A percentile compares a stretch with the other conserved stretches of the same genome.
These are phyloP conservation scores for Rhizopogon vesiculosus DNA, from an alignment of 768 basidiomycete genomes.

Conservation along the genomic window DNA sequence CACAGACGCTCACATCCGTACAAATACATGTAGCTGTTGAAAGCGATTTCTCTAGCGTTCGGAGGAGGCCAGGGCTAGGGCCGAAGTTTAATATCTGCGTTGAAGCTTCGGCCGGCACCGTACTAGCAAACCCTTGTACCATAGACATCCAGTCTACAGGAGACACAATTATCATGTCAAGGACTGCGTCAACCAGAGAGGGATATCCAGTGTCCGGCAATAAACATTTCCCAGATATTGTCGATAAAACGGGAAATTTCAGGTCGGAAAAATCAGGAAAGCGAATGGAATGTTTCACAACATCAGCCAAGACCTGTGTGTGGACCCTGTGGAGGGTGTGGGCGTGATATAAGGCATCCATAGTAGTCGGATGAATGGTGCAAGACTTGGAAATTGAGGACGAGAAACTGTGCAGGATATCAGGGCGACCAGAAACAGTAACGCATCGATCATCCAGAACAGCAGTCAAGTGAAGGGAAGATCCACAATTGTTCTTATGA, in stretches of 20 bases:
- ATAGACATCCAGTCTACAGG: constrained; percentile 52
- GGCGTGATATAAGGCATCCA: constrained; percentile 55
- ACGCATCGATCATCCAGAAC: constrained; percentile 42
- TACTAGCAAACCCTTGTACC: constrained; percentile 22
- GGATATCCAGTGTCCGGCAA: constrained; percentile 13
- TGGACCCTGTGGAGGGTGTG: constrained; percentile 24
- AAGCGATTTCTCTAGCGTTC: constrained; percentile 33
- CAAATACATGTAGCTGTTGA: constrained; percentile 14
- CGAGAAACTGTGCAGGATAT: constrained; percentile 41
- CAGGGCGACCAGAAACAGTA: constrained; percentile 57
- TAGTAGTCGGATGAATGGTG: constrained; percentile 36
- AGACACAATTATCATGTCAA: constrained; percentile 37
- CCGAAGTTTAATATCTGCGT: constrained; percentile 47
- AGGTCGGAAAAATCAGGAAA: constrained; percentile 49
- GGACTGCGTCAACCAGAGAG: constrained; percentile 35
- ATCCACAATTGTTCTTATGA: background rate
- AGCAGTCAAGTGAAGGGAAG: constrained; percentile 43
- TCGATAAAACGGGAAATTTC: constrained; percentile 44
- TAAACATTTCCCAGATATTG: constrained; percentile 36
- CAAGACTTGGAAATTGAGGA: constrained; percentile 24
- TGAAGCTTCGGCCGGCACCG: constrained; percentile 7
- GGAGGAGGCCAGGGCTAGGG: constrained; percentile 37
- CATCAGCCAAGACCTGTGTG: constrained; percentile 39
- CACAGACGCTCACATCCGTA: constrained; percentile 10
- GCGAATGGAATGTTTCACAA: constrained; percentile 36